Evolutionary conservation across 805 yeast species (phyloP).

Genomic region (Blastobotrys peoriensis): DNA sequence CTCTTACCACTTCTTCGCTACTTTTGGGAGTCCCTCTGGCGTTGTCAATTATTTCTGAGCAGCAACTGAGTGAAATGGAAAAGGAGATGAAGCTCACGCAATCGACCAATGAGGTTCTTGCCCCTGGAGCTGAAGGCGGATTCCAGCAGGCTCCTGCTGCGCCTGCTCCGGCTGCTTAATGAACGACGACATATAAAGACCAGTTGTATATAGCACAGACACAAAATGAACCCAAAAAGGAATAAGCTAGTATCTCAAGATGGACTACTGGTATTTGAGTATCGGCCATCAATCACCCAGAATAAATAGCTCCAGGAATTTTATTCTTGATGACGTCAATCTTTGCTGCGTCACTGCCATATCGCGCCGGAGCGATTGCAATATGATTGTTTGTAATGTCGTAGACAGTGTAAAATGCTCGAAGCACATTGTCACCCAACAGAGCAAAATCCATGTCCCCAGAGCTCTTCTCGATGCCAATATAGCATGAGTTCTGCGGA

Average conservation of each 20-base stretch:
- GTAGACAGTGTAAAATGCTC: constrained; percentile 56
- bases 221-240: not conserved
- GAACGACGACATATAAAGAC: no score
- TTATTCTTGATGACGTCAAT: constrained; percentile 5
- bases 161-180: not conserved
- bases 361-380: constrained; percentile 44
- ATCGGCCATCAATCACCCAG: not conserved
- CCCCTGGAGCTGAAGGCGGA: constrained; percentile 34
- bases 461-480: constrained; percentile 30
- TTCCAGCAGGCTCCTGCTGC: constrained; percentile 27
- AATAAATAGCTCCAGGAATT: constrained; percentile 7
- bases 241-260: not conserved
- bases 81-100: constrained; percentile 62
- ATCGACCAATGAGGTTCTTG: constrained; percentile 27
- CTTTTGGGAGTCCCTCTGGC: constrained; percentile 91
- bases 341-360: constrained; percentile 13
- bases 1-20: constrained; percentile 72
- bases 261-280: not conserved
- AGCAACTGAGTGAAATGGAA: constrained; percentile 90
- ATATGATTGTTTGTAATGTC: constrained; percentile 52
- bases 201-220: not conserved
- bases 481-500: constrained; percentile 33
- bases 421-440: constrained; percentile 58
- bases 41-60: constrained; percentile 82
- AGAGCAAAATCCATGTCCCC: constrained; percentile 33